Evolutionary conservation across 768 basidiomycete genomes (phyloP), one percentile per base, ranked within the genome.

Genomic region (Crucibulum laeve): DNA sequence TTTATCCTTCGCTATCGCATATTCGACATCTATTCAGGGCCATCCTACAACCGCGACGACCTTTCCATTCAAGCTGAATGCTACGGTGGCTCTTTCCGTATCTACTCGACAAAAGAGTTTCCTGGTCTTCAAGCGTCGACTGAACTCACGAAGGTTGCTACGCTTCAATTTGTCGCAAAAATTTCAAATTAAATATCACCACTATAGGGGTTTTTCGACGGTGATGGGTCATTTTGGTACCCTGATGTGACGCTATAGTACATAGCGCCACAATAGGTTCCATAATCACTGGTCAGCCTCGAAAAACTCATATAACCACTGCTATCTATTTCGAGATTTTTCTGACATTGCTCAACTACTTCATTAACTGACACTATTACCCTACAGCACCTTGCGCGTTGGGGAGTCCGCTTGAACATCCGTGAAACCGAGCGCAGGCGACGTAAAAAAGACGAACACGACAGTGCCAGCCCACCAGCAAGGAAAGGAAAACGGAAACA

Each of bases 41-140:
- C 68, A 10, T 42, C 49, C 15, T 56, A 51, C 2, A 32, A 49
- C 4, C 47, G 37, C 3, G 41, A 55, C 11, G 64, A 71, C 22
- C 54, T 70, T 7, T 65, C 68, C 1, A 67, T 85, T 4, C 73
- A 79, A 49, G 83, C 83, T 1, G 82, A 86, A 61, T 75, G 74
- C 49, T 84, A 77, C 50, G 81, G 84, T 3, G 79, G 79, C 0
- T 49, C 66, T 2, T 85, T 87, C 57, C 76, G 71, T 18, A 76
- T 87, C 0, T 85, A 80, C 53, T 81, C 82, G 7, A 84, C 84
- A 0, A 86, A 86, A 52, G 77, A 82, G 44, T 85, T 86, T 48
- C 83, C 84, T 3, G 80, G 84, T 2, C 61, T 87, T 13, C 73
- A 73, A 34, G 74, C 80, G 4, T 84, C 82, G 2, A 86, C 83